phyloP scores from a whole-genome alignment of 345 rosid genomes.

The Sisymbrium altissimum region DNA sequence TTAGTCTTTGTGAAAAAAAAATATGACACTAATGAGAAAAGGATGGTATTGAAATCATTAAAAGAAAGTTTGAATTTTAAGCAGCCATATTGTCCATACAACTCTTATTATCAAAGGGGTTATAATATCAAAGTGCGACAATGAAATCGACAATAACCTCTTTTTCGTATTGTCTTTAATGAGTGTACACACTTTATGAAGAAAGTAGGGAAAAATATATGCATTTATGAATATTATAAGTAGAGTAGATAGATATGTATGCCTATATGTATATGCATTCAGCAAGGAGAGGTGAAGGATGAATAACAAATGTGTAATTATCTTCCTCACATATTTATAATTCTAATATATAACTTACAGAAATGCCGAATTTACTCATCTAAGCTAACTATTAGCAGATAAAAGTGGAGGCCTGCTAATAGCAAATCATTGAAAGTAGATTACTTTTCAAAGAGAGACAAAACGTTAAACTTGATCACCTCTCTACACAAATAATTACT shows the following conservation, averaged over 20 bases:
- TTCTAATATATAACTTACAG: neutral
- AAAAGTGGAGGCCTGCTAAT: slow-evolving; percentile 33
- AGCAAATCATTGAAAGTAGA: slow-evolving; percentile 20
- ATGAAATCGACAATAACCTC: slow-evolving; percentile 32
- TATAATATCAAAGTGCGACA: slow-evolving; percentile 30
- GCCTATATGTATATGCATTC: neutral
- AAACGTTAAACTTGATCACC: slow-evolving; percentile 25
- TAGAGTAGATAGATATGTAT: neutral
- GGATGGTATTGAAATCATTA: neutral
- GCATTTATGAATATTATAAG: slow-evolving; percentile 6
- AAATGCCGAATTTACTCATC: slow-evolving; percentile 1
- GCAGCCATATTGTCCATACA: slow-evolving; percentile 30
- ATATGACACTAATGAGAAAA: no score
- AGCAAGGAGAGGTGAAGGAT: neutral
- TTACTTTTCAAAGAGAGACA: slow-evolving; percentile 31
- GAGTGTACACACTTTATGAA: slow-evolving; percentile 29
- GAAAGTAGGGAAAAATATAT: neutral
- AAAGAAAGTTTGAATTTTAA: slow-evolving; percentile 28
- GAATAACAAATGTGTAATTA: neutral
- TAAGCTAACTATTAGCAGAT: neutral
- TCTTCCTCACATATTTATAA: neutral
- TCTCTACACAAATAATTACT: slow-evolving; percentile 15
- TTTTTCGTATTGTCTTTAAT: slow-evolving; percentile 31
- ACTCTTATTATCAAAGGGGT: slow-evolving; percentile 22
- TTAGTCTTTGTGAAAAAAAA: no score